phyloP scores from a whole-genome alignment of 306 rosid species.

The Alnus rubra region DNA sequence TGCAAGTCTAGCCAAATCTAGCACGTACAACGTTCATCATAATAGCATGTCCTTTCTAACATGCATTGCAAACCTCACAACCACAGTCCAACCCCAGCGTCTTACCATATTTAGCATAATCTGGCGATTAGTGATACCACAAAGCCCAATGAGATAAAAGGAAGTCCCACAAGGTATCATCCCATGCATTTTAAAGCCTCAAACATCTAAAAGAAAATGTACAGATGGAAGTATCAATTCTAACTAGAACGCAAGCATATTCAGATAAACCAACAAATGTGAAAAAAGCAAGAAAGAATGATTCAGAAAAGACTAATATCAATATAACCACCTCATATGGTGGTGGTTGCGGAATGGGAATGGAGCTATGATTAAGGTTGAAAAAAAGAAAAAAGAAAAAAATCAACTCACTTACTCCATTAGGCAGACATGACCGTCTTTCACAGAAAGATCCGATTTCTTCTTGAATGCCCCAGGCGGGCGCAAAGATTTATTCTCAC shows the following conservation, averaged over 20 bases:
- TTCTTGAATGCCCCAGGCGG: constrained; percentile 99
- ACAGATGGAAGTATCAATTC: background rate
- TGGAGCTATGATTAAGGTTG: background rate
- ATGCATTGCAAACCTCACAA: too few relatives aligned
- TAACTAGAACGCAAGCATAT: background rate
- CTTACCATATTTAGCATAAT: too few relatives aligned
- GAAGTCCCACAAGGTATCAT: too few relatives aligned
- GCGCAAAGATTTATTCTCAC: constrained; percentile 84
- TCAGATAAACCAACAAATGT: background rate
- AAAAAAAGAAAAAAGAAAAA: background rate
- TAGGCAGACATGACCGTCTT: constrained; percentile 93
- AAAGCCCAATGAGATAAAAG: too few relatives aligned
- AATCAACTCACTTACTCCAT: constrained; percentile 77
- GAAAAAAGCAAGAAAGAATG: background rate
- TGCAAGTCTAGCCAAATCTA: too few relatives aligned
- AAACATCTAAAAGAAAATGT: background rate
- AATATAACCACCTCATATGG: background rate
- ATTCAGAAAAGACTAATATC: background rate
- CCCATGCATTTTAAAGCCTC: background rate
- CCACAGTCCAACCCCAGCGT: too few relatives aligned
- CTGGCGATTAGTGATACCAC: too few relatives aligned
- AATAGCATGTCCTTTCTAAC: too few relatives aligned
- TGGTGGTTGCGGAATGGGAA: background rate
- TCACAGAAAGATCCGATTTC: constrained; percentile 89
- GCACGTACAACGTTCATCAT: too few relatives aligned